Conservation (phyloP, 2,329 filamentous ascomycete genomes). For the Metarhizium sp. region DNA sequence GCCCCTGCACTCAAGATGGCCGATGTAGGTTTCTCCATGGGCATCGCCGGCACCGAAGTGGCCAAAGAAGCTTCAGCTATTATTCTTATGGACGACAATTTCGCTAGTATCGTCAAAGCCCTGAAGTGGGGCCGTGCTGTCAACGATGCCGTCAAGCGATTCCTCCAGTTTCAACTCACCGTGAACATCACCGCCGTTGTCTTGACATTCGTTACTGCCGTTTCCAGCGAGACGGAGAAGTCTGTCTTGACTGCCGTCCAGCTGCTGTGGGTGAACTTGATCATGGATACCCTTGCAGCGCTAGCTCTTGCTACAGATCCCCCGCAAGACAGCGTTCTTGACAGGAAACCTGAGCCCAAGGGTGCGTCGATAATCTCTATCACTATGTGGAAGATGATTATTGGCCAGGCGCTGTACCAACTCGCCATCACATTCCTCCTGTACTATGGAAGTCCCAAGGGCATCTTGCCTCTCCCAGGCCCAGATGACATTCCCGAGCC, state of each 20-base stretch:
- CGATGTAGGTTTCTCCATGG: slow-evolving; percentile 81
- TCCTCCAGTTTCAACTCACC: slow-evolving; percentile 68
- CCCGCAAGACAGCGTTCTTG: slow-evolving; percentile 69
- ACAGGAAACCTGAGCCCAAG: slow-evolving; percentile 60
- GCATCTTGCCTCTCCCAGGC: slow-evolving; percentile 32
- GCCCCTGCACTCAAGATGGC: slow-evolving; percentile 72
- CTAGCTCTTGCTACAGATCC: slow-evolving; percentile 83
- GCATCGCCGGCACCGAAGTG: slow-evolving; percentile 73
- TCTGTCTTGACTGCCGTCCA: slow-evolving; percentile 85
- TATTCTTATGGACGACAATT: slow-evolving; percentile 83
- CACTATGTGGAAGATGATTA: slow-evolving; percentile 99
- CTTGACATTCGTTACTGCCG: slow-evolving; percentile 80
- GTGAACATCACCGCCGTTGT: slow-evolving; percentile 89
- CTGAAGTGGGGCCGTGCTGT: slow-evolving; percentile 72
- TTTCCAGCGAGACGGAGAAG: slow-evolving; percentile 56
- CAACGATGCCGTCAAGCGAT: slow-evolving; percentile 69
- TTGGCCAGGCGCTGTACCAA: slow-evolving; percentile 86
- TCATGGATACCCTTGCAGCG: slow-evolving; percentile 94
- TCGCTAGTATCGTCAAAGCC: slow-evolving; percentile 76
- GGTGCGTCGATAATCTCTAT: slow-evolving; percentile 61
- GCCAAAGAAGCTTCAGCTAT: slow-evolving; percentile 80
- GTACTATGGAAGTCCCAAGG: slow-evolving; percentile 58
- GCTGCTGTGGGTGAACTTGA: slow-evolving; percentile 91
- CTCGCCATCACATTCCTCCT: slow-evolving; percentile 70
- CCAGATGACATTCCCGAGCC: slow-evolving; percentile 29